Base-by-base conservation (phyloP, 73 alveolate genomes). In the Paramecium tetraurelia region DNA sequence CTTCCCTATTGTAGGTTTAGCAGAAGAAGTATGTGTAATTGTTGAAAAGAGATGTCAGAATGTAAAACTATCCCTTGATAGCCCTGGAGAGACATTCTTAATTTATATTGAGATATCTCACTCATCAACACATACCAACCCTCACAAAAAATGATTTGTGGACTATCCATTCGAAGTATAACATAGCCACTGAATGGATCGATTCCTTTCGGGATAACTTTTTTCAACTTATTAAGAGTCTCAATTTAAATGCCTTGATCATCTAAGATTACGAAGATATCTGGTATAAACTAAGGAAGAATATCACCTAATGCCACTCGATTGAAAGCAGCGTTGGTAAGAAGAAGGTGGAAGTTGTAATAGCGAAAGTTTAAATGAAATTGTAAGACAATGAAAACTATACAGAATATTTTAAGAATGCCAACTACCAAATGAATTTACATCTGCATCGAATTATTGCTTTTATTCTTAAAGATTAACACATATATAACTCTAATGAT, bases 141-240 rank as follows among this genome's bases (percentile, higher is more conserved):
- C 38, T 80, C 1, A 44, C 90, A 18, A 46, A 14, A 18, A 80
- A 48, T 31, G 90, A 80, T 48, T 24, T 80, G 14, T 24, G 43
- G 70, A 31, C 43, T 22, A 41, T 80, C 9, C 90, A 80, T 35
- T n/a, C 44, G 0, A 40, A 80, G 20, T 80, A 41, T 46, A 33
- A 59, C 2, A 80, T 80, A 3, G n/a, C 48, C 7, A 21, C 10
- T 16, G 90, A 80, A 80, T 80, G 90, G 90, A 22, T 44, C 4
- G 90, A 80, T 41, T 59, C 90, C 10, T 80, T 80, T 24, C 46
- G 77, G 14, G 90, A 80, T 44, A 80, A 46, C 72, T 80, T 44
- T 80, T 80, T 44, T 24, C 43, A 21, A 10, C 48, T 80, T 24
- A 44, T 80, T 22, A 80, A 80, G 27, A 40, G 33, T 22, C 38